Base-by-base conservation (phyloP, 148 eudicot species). In the Cornus controversa region DNA sequence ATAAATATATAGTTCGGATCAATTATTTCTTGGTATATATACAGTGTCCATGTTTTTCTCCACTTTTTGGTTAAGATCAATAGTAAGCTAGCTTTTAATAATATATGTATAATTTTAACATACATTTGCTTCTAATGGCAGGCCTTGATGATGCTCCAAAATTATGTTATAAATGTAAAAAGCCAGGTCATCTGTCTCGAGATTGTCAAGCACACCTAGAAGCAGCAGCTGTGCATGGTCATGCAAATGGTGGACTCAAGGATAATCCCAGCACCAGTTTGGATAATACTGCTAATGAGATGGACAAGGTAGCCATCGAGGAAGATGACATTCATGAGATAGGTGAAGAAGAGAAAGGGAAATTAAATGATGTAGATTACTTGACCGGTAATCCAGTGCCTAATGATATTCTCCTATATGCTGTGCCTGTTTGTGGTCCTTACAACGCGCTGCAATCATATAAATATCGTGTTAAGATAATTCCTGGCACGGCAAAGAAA, bases 321-420 rank as follows among this genome's bases (percentile, higher is more conserved):
- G 99, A 96, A 85, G 99, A 93, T 29, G 99, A 96, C 84, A 90
- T 93, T 76, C 88, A 96, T 76, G 99, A 96, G 89, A 96, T 96
- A 74, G 99, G 93, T 67, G 99, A 93, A 87, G 98, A 93, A 77
- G 99, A 93, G 78, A 96, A 86, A 75, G 97, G 65, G 78, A 96
- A 87, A 88, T 80, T 96, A 67, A 93, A 89, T 74, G 99, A 96
- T 76, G 89, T 93, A 79, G 99, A 96, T 81, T 96, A 93, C 75
- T 82, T 96, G 89, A 96, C 99, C 26, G 99, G 99, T 53, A 84
- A 67, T 80, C 99, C 99, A 24, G 78, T 89, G 53, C 88, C 94
- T 23, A 89, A 81, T 85, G 99, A 96, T 80, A 89, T 96, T 76
- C 88, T 96, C 81, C 67, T 96, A 83, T 96, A 93, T 79, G 98